Evolutionary conservation across 2,329 filamentous ascomycete genomes (phyloP), one percentile per base, ranked within the genome.

Genomic region (Didymella arachidicola): DNA sequence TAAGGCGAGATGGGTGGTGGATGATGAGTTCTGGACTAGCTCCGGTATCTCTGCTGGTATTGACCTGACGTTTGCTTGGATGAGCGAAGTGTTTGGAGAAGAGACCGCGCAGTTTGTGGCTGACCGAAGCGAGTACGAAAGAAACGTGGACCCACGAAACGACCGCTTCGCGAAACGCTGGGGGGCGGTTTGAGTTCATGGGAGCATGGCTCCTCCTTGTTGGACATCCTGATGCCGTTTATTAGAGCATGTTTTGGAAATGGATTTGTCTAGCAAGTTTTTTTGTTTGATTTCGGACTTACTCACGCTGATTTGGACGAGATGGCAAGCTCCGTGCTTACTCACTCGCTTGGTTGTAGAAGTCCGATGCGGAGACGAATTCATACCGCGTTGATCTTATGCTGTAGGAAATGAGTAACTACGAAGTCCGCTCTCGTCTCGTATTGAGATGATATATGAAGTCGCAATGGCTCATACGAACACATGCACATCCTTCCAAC

Each of bases 1-100:
- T 0, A 79, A 81, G 27, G 88, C 88, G 19, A 80, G 89, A 38
- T 91, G 86, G 84, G 84, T 89, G 0, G 77, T 80, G 0, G 87
- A 90, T 73, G 87, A 85, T 4, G 87, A 89, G 57, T 77, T 89
- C 7, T 91, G 88, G 87, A 86, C 84, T 3, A 85, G 84, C 2
- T 87, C 86, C 0, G 88, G 89, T 0, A 82, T 89, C 6, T 82
- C 81, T 50, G 86, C 87, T 1, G 87, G 87, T 0, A 88, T 87
- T 44, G 87, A 89, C 77, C 77, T 84, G 59, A 84, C 81, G 42
- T 79, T 86, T 68, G 86, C 84, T 1, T 89, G 84, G 74, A 79
- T 89, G 18, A 79, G 69, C 34, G 74, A 80, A 30, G 74, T 84
- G 4, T 89, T 82, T 72, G 86, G 86, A 0, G 78, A 82, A 42